Base-by-base conservation (phyloP, 1,284 basidiomycete species). In the Sphaerobolus stellatus region DNA sequence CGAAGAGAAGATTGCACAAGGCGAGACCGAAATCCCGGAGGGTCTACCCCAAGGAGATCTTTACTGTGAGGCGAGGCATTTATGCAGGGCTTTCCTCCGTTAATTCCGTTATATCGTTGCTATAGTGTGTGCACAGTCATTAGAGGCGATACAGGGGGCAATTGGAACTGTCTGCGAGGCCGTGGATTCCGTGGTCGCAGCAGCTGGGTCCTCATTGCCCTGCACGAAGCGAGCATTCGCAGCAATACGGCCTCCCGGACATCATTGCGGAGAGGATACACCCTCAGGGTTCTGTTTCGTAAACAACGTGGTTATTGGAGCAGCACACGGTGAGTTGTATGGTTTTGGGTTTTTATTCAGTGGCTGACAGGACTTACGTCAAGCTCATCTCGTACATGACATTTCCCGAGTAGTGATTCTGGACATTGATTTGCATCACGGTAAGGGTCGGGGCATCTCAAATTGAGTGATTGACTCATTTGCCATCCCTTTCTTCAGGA, bases 341-440 rank as follows among this genome's bases (percentile, higher is more conserved):
- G 9, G 9, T 11, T 36, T 22, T 16, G 11, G 5, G 20, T 24
- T 25, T 29, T 24, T 50, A 43, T 48, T 31, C 24, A 20, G 30
- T 54, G 11, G 4, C 47, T 20, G 44, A 56, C 44, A 53, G 36
- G 8, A 25, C 14, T 2, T 22, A 48, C 14, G 16, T 36, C 1
- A 58, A 94, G 92, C 91, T 0, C 87, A 98, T 68, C 71, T 94
- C 3, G 75, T 83, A 48, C 87, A 98, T 64, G 80, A 82, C 5
- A 78, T 97, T 49, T 84, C 88, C 45, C 84, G 92, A 27, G 79
- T 92, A 1, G 81, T 96, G 31, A 88, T 98, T 48, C 82, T 98
- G 44, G 96, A 98, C 65, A 94, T 98, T 58, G 95, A 98, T 70
- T 75, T 98, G 5, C 94, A 98, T 70, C 94, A 97, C 64, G 87